Percentiles rank a stretch among this genome's conserved stretches.
Evolutionary conservation across 495 filamentous ascomycete genomes (phyloP).

Genomic region (Talaromyces stipitatus): DNA sequence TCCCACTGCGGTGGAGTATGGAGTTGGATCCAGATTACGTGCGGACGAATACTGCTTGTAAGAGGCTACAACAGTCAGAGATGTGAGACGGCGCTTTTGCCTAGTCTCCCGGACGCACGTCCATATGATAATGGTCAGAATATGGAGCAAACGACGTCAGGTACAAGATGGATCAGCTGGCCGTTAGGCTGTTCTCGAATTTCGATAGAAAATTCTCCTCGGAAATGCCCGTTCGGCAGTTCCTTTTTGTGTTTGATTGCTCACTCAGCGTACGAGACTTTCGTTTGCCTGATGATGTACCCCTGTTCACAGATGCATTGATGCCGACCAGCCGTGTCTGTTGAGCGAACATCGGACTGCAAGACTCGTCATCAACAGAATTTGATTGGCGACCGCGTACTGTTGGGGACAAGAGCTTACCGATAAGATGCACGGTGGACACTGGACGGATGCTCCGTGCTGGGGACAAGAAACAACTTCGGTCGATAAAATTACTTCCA

Average conservation of each 20-base stretch:
- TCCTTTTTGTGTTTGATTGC: no score
- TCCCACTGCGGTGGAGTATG: background rate
- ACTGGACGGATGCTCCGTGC: background rate
- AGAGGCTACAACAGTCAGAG: conserved; percentile 1
- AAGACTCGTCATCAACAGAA: background rate
- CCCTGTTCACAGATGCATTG: background rate
- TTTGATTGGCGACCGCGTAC: background rate
- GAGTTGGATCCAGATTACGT: background rate
- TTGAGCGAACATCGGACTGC: background rate
- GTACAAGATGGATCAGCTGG: background rate
- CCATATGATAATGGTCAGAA: background rate
- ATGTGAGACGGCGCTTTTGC: background rate
- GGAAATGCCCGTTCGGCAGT: background rate
- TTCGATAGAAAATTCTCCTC: background rate
- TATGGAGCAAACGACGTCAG: background rate
- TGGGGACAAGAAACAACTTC: background rate
- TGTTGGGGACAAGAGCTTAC: background rate
- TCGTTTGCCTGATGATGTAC: background rate
- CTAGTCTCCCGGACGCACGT: conserved; percentile 1
- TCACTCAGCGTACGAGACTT: background rate
- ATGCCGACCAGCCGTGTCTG: background rate
- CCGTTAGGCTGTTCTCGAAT: background rate
- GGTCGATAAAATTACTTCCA: background rate
- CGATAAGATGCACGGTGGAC: background rate
- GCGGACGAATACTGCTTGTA: background rate